Percentiles rank a stretch among this genome's conserved stretches.
Evolutionary conservation across 2,329 filamentous ascomycete genomes (phyloP).

Genomic region (Sordariomycetes sp.): DNA sequence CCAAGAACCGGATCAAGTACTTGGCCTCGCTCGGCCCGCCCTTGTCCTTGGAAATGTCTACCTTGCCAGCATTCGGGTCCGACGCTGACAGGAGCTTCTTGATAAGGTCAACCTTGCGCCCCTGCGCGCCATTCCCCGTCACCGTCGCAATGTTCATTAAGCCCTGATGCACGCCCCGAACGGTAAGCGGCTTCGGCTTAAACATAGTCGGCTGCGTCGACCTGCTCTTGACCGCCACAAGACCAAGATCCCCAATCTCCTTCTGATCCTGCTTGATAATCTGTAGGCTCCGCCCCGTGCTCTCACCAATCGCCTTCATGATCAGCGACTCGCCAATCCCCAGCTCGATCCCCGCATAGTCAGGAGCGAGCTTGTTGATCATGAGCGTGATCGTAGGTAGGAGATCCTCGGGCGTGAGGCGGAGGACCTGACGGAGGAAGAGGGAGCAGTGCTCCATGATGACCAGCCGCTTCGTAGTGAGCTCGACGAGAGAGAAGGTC

Average conservation of each 20-base stretch:
- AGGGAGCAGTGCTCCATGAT: constrained; percentile 83
- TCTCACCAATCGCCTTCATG: constrained; percentile 96
- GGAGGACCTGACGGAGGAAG: constrained; percentile 87
- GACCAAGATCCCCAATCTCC: constrained; percentile 86
- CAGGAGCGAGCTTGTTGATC: constrained; percentile 95
- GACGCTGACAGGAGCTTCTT: constrained; percentile 93
- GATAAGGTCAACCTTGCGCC: constrained; percentile 83
- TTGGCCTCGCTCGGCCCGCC: constrained; percentile 92
- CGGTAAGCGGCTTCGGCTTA: constrained; percentile 82
- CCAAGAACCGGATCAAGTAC: constrained; percentile 81
- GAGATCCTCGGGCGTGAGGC: constrained; percentile 77
- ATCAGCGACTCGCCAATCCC: constrained; percentile 98
- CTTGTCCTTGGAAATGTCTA: constrained; percentile 86
- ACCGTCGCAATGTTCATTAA: constrained; percentile 80
- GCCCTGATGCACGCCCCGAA: constrained; percentile 76
- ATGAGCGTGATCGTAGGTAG: constrained; percentile 84
- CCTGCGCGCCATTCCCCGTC: constrained; percentile 76
- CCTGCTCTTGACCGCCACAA: constrained; percentile 91
- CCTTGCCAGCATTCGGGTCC: constrained; percentile 63
- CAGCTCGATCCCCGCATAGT: constrained; percentile 91
- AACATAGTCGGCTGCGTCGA: constrained; percentile 97
- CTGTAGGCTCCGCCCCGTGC: constrained; percentile 73
- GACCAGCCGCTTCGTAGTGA: constrained; percentile 81
- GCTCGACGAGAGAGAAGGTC: constrained; percentile 88
- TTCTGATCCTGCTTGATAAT: constrained; percentile 94